These are phyloP conservation scores for Massariosphaeria phaeospora DNA, from an alignment of 495 filamentous ascomycete genomes.

Conservation along the genomic window DNA sequence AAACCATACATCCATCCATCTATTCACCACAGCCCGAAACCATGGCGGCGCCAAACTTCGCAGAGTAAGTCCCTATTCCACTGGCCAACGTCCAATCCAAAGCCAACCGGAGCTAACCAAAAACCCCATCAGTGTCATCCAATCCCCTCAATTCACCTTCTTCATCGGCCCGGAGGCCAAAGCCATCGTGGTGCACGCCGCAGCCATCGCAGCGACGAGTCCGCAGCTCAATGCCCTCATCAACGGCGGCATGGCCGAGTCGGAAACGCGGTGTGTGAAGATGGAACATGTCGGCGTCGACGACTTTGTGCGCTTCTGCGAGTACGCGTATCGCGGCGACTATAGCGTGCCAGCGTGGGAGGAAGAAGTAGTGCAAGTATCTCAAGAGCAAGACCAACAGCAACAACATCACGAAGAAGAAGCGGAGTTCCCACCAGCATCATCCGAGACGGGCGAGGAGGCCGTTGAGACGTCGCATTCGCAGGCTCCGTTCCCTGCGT, in stretches of 20 bases:
- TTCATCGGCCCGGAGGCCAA: constrained; percentile 13
- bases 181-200: constrained; percentile 20
- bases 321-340: constrained; percentile 28
- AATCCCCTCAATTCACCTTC: constrained; percentile 22
- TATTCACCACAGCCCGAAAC: too few relatives aligned
- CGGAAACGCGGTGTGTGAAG: constrained; percentile 11
- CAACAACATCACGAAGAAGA: background rate
- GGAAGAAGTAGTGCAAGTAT: background rate
- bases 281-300: constrained; percentile 12
- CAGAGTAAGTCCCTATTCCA: constrained; percentile 1
- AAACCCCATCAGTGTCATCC: constrained; percentile 10
- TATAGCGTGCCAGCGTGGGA: constrained; percentile 20
- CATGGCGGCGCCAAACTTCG: constrained; percentile 4
- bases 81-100: too few relatives aligned
- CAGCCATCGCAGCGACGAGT: constrained; percentile 14
- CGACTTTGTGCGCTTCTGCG: constrained; percentile 30
- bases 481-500: background rate
- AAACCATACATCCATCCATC: too few relatives aligned
- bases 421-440: background rate
- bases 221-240: constrained; percentile 14
- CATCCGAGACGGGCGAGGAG: background rate
- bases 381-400: background rate
- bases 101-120: background rate
- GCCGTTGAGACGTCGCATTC: background rate
- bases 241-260: constrained; percentile 19